phyloP scores from a whole-genome alignment of 352 stramenopile species.

The Globisporangium yorkense region DNA sequence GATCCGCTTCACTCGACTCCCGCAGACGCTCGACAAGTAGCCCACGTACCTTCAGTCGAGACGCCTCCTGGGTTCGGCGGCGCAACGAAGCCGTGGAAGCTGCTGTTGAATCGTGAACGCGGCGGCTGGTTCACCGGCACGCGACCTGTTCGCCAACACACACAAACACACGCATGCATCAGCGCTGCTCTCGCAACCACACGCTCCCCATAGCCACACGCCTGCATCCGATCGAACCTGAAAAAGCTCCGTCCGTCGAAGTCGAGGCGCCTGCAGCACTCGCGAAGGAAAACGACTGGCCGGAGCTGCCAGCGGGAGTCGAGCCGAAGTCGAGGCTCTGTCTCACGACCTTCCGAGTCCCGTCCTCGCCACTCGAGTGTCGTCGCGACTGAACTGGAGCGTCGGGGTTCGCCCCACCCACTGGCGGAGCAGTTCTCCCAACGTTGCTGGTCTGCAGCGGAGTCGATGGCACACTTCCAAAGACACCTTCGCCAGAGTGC shows the following conservation, averaged over 20 bases:
- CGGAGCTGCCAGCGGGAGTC: slow-evolving; percentile 17
- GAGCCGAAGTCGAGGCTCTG: slow-evolving; percentile 47
- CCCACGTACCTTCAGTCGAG: slow-evolving; percentile 31
- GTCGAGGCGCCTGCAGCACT: background rate
- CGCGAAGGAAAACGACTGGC: slow-evolving; percentile 4
- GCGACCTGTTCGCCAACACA: slow-evolving; percentile 21
- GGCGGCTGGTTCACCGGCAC: slow-evolving; percentile 34
- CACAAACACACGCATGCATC: background rate
- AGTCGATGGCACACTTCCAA: slow-evolving; percentile 11
- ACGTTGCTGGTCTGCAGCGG: background rate
- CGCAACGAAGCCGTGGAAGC: slow-evolving; percentile 22
- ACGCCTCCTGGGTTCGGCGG: slow-evolving; percentile 15
- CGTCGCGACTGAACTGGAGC: slow-evolving; percentile 30
- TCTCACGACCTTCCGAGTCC: slow-evolving; percentile 21
- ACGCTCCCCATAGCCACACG: background rate
- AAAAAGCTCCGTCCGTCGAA: slow-evolving; percentile 2
- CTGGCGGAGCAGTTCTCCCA: background rate
- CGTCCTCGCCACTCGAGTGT: slow-evolving; percentile 19
- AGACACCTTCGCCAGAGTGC: slow-evolving; percentile 6
- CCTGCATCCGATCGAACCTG: slow-evolving; percentile 2
- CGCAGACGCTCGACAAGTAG: slow-evolving; percentile 3
- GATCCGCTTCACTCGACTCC: background rate
- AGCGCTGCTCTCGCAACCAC: background rate
- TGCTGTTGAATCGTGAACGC: slow-evolving; percentile 48
- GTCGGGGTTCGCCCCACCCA: background rate